These are phyloP conservation scores for Xanthoconium separans DNA, from an alignment of 1,284 basidiomycete species.

Conservation along the genomic window DNA sequence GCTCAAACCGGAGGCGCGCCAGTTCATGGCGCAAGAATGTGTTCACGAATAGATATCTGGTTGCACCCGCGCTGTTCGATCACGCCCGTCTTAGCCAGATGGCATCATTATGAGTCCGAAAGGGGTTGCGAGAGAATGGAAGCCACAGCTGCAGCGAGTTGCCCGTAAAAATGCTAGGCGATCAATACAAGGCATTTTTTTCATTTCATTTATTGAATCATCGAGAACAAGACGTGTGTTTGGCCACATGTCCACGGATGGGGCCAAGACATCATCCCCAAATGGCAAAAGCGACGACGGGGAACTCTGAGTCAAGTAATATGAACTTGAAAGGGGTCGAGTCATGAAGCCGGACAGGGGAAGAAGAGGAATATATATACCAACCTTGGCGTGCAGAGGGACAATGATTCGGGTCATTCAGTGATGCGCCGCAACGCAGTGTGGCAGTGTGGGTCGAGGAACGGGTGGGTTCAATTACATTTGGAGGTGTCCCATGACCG, in stretches of 20 bases:
- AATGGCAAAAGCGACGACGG: slow-evolving; percentile 24
- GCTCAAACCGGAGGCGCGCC: slow-evolving; percentile 6
- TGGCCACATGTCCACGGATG: slow-evolving; percentile 15
- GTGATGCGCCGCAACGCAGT: not conserved
- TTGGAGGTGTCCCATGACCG: not conserved
- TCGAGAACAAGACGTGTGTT: slow-evolving; percentile 15
- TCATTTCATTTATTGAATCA: slow-evolving; percentile 16
- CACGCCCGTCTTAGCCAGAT: slow-evolving; percentile 6
- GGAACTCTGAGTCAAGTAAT: slow-evolving; percentile 15
- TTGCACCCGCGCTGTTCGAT: slow-evolving; percentile 18
- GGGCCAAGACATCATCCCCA: slow-evolving; percentile 8
- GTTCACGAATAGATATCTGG: slow-evolving; percentile 15
- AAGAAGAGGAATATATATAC: too few species aligned
- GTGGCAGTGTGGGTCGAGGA: not conserved
- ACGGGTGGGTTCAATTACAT: not conserved
- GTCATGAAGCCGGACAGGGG: not conserved
- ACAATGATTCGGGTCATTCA: not conserved
- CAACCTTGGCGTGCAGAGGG: not conserved
- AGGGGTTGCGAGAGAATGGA: slow-evolving; percentile 26
- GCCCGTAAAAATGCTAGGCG: slow-evolving; percentile 13
- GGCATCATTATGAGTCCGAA: slow-evolving; percentile 20
- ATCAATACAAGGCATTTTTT: slow-evolving; percentile 27
- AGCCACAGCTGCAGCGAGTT: slow-evolving; percentile 8
- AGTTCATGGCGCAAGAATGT: slow-evolving; percentile 17
- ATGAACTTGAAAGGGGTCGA: slow-evolving; percentile 6